Evolutionary conservation across 129 eudicot genomes (phyloP), one percentile per base, ranked within the genome.

Genomic region (Mikania micrantha): DNA sequence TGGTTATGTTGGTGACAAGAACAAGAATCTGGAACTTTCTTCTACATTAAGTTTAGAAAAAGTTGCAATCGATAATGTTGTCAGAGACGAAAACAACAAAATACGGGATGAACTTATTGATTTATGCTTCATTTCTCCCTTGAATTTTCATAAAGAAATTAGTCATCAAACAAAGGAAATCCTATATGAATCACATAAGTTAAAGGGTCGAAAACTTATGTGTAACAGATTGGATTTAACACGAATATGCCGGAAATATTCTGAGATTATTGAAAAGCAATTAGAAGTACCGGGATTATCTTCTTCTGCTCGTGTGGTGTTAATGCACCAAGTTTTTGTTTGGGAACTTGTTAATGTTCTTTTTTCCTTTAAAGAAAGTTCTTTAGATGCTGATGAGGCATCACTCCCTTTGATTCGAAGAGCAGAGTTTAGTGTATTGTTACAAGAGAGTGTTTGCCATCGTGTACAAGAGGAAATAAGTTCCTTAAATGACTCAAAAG

Each of bases 271-370:
- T 7, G 98, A 93, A 82, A 87, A 58, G 74, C 96, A 93, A 53
- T 81, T 88, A 53, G 98, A 93, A 62, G 88, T 93, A 62, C 77
- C 83, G 3, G 90, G 80, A 53, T 70, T 93, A 66, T 74, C 92
- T 35, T 66, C 95, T 64, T 84, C 85, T 36, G 79, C 87, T 42
- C 95, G 95, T 35, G 79, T 93, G 66, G 71, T 85, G 16, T 74
- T 88, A 74, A 86, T 88, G 95, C 98, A 93, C 81, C 96, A 88
- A 74, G 92, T 84, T 11, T 53, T 84, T 53, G 83, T 93, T 15
- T 93, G 98, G 98, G 98, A 93, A 66, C 75, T 93, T 12, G 86
- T 93, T 71, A 93, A 81, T 63, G 98, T 93, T 64, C 92, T 93
- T 29, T 93, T 93, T 57, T 82, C 98, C 36, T 77, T 77, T 9